Conservation (phyloP, 768 basidiomycete genomes). For the Calocera cornea region DNA sequence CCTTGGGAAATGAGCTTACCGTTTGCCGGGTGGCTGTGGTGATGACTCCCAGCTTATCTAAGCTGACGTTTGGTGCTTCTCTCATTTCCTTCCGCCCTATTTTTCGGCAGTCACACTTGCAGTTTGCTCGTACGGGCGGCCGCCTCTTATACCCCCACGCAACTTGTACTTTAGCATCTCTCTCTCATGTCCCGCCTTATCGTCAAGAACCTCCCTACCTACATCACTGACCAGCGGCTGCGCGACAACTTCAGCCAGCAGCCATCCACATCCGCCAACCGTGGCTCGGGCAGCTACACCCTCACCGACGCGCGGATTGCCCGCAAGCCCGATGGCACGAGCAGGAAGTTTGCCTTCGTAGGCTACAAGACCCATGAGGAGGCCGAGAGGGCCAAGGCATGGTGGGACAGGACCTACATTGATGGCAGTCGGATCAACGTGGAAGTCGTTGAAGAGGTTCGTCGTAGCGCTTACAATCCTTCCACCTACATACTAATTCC, state of each 20-base stretch:
- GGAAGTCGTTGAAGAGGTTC: slow-evolving; percentile 55
- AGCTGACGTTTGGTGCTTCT: too few relatives aligned
- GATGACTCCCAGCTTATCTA: too few relatives aligned
- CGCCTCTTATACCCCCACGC: neutral
- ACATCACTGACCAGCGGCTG: slow-evolving; percentile 50
- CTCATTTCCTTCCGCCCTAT: too few relatives aligned
- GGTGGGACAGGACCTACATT: slow-evolving; percentile 76
- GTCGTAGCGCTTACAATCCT: slow-evolving; percentile 14
- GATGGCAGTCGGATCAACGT: slow-evolving; percentile 68
- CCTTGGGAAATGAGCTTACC: too few relatives aligned
- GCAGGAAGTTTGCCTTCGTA: slow-evolving; percentile 80
- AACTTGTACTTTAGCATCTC: neutral
- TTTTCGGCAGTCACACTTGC: too few relatives aligned
- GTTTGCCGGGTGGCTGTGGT: too few relatives aligned
- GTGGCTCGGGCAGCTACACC: slow-evolving; percentile 43
- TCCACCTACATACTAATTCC: neutral
- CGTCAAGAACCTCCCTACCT: slow-evolving; percentile 64
- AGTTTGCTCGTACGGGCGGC: neutral
- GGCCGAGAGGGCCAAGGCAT: slow-evolving; percentile 58
- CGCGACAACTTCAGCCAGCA: slow-evolving; percentile 46
- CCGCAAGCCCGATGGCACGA: slow-evolving; percentile 57
- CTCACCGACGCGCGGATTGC: slow-evolving; percentile 83
- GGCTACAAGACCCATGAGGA: slow-evolving; percentile 75
- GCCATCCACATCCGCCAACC: slow-evolving; percentile 23
- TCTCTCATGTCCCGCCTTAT: slow-evolving; percentile 64